Evolutionary conservation across 1,284 basidiomycete genomes (phyloP).

Genomic region (Apiotrichum sp.): DNA sequence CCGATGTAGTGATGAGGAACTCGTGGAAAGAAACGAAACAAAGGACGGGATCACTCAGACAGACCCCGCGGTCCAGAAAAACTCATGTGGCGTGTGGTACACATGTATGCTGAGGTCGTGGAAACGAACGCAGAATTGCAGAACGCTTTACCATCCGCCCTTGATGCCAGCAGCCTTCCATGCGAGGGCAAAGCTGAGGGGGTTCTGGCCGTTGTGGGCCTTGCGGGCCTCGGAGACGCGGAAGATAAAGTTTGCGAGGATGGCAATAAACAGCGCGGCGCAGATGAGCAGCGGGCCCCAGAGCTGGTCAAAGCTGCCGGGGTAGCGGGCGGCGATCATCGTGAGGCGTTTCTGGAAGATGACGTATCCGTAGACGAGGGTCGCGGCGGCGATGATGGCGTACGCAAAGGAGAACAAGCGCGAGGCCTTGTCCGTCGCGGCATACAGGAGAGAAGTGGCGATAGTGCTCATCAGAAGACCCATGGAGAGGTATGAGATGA

Average conservation of each 20-base stretch:
- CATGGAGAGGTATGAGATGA: slow-evolving; percentile 85
- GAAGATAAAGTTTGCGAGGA: slow-evolving; percentile 79
- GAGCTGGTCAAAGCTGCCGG: slow-evolving; percentile 82
- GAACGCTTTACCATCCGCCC: slow-evolving; percentile 15
- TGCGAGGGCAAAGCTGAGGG: slow-evolving; percentile 29
- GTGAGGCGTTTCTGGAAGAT: slow-evolving; percentile 85
- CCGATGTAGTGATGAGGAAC: too few relatives aligned
- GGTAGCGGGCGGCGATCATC: slow-evolving; percentile 82
- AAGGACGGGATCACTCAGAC: too few relatives aligned
- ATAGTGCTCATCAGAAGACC: slow-evolving; percentile 79
- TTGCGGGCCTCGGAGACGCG: slow-evolving; percentile 48
- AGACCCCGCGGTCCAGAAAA: too few relatives aligned
- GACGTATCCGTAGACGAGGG: slow-evolving; percentile 68
- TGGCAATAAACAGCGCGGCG: slow-evolving; percentile 69
- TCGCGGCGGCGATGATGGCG: slow-evolving; percentile 57
- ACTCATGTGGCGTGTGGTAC: too few relatives aligned
- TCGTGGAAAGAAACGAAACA: too few relatives aligned
- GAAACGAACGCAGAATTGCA: too few relatives aligned
- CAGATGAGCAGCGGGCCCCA: slow-evolving; percentile 75
- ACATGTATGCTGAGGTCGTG: too few relatives aligned
- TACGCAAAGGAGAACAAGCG: slow-evolving; percentile 78
- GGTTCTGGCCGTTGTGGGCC: slow-evolving; percentile 29
- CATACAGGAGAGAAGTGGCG: slow-evolving; percentile 62
- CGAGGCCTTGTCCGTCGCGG: slow-evolving; percentile 59
- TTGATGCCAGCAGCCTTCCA: slow-evolving; percentile 28